Percentiles rank a stretch among this genome's conserved stretches.
Conservation (phyloP, 2,329 filamentous ascomycete genomes). For the Monilinia polystroma region DNA sequence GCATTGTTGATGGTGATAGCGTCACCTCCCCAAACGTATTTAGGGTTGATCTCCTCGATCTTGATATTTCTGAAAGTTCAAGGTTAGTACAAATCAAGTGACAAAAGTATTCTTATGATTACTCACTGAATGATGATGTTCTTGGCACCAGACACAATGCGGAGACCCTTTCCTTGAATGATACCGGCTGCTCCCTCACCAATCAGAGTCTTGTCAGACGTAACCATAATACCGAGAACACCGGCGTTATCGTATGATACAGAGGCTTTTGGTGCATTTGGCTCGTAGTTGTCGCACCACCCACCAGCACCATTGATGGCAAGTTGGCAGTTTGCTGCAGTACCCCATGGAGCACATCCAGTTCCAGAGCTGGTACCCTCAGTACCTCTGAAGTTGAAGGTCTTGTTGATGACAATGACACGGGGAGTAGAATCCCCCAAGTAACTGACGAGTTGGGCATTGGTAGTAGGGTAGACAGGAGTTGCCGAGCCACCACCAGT, state of each 20-base stretch:
- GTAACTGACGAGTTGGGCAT: conserved; percentile 54
- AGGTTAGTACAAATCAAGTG: background rate
- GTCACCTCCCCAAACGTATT: conserved; percentile 44
- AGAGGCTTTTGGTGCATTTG: conserved; percentile 5
- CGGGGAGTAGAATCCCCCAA: conserved; percentile 14
- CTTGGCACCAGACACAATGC: conserved; percentile 34
- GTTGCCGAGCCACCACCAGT: conserved; percentile 59
- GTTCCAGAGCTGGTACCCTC: conserved; percentile 39
- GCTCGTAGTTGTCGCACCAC: conserved; percentile 3
- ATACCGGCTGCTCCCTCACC: conserved; percentile 36
- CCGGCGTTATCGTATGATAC: conserved; percentile 36
- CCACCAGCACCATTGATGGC: conserved; percentile 50
- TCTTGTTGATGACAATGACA: conserved; percentile 57
- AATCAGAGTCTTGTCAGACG: conserved; percentile 37
- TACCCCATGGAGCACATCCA: conserved; percentile 42
- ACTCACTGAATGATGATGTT: conserved; percentile 34
- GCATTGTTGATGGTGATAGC: conserved; percentile 41
- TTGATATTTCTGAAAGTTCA: conserved; percentile 31
- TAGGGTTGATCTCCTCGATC: conserved; percentile 40
- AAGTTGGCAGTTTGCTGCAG: conserved; percentile 43
- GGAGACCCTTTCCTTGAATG: conserved; percentile 37
- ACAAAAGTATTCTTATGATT: background rate
- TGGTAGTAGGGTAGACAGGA: conserved; percentile 54
- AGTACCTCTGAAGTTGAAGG: conserved; percentile 54
- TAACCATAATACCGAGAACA: conserved; percentile 32